Evolutionary conservation across 257 asterid species (phyloP).

Genomic region (Rehmannia glutinosa): DNA sequence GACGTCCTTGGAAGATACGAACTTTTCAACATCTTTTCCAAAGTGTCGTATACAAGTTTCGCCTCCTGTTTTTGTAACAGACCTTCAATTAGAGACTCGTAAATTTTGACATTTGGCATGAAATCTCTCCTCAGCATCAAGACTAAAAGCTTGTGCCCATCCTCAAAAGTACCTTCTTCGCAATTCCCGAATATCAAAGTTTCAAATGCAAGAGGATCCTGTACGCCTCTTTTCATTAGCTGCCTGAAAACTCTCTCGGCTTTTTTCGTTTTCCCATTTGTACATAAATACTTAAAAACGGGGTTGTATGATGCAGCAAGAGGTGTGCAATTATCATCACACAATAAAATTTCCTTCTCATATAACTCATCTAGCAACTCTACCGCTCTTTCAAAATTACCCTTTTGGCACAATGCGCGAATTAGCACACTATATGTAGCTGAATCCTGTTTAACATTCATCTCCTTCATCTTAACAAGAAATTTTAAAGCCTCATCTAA

Average conservation of each 20-base stretch:
- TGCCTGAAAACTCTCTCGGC: slow-evolving; percentile 78
- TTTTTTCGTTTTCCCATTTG: slow-evolving; percentile 52
- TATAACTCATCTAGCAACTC: slow-evolving; percentile 54
- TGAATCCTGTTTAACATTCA: slow-evolving; percentile 61
- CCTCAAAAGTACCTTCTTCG: slow-evolving; percentile 47
- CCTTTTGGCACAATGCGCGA: slow-evolving; percentile 46
- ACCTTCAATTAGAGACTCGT: slow-evolving; percentile 54
- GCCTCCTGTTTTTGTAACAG: slow-evolving; percentile 44
- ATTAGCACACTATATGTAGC: slow-evolving; percentile 60
- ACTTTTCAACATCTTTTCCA: slow-evolving; percentile 64
- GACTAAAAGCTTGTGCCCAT: slow-evolving; percentile 55
- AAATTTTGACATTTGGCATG: slow-evolving; percentile 43
- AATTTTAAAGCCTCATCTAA: slow-evolving; percentile 46
- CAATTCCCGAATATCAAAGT: slow-evolving; percentile 76
- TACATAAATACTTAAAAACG: slow-evolving; percentile 55
- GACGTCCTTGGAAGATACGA: slow-evolving; percentile 59
- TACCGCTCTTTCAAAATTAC: slow-evolving; percentile 50
- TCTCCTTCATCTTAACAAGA: slow-evolving; percentile 59
- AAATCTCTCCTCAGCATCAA: slow-evolving; percentile 74
- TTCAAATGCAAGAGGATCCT: slow-evolving; percentile 61
- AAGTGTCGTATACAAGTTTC: slow-evolving; percentile 51
- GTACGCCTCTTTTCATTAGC: slow-evolving; percentile 67
- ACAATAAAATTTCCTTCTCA: slow-evolving; percentile 44
- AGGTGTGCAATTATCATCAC: slow-evolving; percentile 44
- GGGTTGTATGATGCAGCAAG: slow-evolving; percentile 73